Evolutionary conservation across 345 rosid genomes (phyloP), one percentile per base, ranked within the genome.

Genomic region (Linum trigynum): DNA sequence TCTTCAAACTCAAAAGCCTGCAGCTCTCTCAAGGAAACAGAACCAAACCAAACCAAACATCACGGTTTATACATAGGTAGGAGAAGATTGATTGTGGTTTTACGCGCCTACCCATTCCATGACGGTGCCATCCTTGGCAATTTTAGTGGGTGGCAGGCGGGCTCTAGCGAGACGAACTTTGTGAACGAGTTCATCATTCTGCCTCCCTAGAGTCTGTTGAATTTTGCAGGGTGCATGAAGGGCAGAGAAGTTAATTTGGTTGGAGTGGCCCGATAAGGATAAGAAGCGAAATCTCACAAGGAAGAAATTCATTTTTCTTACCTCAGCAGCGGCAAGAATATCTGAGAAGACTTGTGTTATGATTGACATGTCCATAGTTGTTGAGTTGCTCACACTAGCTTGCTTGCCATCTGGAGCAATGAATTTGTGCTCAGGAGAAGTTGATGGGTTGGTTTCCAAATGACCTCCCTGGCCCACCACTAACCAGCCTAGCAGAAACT

Each of bases 341-440:
- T 73, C 80, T 61, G 85, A 77, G 72, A 94, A 94, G 60, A 90
- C 85, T 81, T 85, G 96, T 64, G 71, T 83, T 65, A 86, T 76
- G 79, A 94, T 86, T 63, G 86, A 83, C 83, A 94, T 82, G 71
- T 94, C 99, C 97, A 94, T 94, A 60, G 97, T 94, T 61, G 97
- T 75, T 66, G 97, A 94, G 85, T 86, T 83, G 87, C 99, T 90
- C 65, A 94, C 92, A 73, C 87, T 81, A 41, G 96, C 97, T 67
- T 66, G 82, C 71, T 78, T 82, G 57, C 96, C 96, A 74, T 84
- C 86, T n/a, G 96, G 97, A 71, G 86, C 81, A 38, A 78, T 79
- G 66, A 94, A 94, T 74, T 72, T 68, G 76, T 90, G 97, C 63
- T 94, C 99, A 23, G 97, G 99, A 64, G 97, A 94, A 36, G 99